Percentiles rank a stretch among this genome's conserved stretches.
phyloP scores from a whole-genome alignment of 768 basidiomycete species.

The Mycena olivaceomarginata region DNA sequence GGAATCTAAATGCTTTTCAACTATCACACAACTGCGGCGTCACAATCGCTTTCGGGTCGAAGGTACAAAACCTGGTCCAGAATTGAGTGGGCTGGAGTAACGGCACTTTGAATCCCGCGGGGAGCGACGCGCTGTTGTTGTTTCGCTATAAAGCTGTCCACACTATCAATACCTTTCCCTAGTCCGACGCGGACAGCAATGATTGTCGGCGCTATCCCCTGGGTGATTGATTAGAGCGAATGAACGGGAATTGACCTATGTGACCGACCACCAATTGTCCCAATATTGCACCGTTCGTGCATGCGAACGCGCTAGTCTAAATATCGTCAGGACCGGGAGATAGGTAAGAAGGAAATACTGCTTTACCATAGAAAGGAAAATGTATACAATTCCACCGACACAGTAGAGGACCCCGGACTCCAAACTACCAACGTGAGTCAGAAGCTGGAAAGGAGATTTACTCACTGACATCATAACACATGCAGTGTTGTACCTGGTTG shows the following conservation, averaged over 20 bases:
- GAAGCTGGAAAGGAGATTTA: not conserved
- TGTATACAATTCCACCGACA: slow-evolving; percentile 10
- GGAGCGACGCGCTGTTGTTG: not conserved
- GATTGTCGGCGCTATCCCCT: slow-evolving; percentile 31
- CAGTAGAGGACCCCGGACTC: slow-evolving; percentile 26
- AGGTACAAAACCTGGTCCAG: slow-evolving; percentile 11
- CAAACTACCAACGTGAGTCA: slow-evolving; percentile 20
- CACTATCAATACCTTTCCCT: slow-evolving; percentile 21
- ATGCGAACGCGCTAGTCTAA: not conserved
- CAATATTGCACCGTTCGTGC: slow-evolving; percentile 25
- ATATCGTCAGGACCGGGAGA: not conserved
- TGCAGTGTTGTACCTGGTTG: slow-evolving; percentile 16
- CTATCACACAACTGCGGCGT: not conserved
- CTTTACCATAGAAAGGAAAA: not conserved
- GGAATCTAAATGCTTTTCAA: not conserved
- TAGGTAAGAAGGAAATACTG: no score
- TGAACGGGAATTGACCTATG: not conserved
- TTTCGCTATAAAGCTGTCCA: slow-evolving; percentile 10
- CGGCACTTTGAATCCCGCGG: not conserved
- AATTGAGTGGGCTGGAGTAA: not conserved
- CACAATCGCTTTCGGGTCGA: slow-evolving; percentile 10
- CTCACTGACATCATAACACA: slow-evolving; percentile 24
- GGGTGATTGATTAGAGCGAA: not conserved
- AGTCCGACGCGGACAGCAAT: slow-evolving; percentile 29
- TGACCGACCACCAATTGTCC: slow-evolving; percentile 26